Percentiles rank a stretch among this genome's conserved stretches.
These are phyloP conservation scores for Pseudocercospora macadamiae DNA, from an alignment of 2,329 filamentous ascomycete species.

Conservation along the genomic window DNA sequence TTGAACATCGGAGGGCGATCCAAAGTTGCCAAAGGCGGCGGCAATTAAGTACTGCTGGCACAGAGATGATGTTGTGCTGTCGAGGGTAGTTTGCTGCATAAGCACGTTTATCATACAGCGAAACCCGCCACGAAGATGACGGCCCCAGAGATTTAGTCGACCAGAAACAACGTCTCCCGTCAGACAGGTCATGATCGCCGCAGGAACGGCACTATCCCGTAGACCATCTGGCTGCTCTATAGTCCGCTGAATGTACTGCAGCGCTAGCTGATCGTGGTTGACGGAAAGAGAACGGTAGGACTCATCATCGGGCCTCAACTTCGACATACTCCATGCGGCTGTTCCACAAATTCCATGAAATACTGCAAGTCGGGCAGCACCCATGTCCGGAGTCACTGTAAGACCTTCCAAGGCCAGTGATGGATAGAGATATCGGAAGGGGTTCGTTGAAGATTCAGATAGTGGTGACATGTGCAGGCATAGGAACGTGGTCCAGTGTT, in stretches of 20 bases:
- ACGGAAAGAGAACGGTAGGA: constrained; percentile 8
- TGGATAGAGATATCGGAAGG: constrained; percentile 11
- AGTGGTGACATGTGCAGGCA: constrained; percentile 10
- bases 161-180: constrained; percentile 10
- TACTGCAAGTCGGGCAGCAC: constrained; percentile 7
- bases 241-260: constrained; percentile 12
- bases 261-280: constrained; percentile 10
- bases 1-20: constrained; percentile 5
- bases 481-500: constrained; percentile 10
- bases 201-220: constrained; percentile 11
- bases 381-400: constrained; percentile 1
- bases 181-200: constrained; percentile 13
- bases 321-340: constrained; percentile 11
- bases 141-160: constrained; percentile 6
- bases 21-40: constrained; percentile 9
- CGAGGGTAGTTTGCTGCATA: neutral
- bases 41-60: constrained; percentile 13
- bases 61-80: constrained; percentile 9
- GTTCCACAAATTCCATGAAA: constrained; percentile 17
- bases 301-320: constrained; percentile 4
- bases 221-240: constrained; percentile 6
- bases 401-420: constrained; percentile 12
- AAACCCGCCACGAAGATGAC: constrained; percentile 8
- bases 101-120: constrained; percentile 12
- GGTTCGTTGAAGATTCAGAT: constrained; percentile 1